A percentile compares a stretch with the other conserved stretches of the same genome.
These are phyloP conservation scores for Trypanosoma lewisi DNA, from an alignment of 208 protist genomes.

Conservation along the genomic window DNA sequence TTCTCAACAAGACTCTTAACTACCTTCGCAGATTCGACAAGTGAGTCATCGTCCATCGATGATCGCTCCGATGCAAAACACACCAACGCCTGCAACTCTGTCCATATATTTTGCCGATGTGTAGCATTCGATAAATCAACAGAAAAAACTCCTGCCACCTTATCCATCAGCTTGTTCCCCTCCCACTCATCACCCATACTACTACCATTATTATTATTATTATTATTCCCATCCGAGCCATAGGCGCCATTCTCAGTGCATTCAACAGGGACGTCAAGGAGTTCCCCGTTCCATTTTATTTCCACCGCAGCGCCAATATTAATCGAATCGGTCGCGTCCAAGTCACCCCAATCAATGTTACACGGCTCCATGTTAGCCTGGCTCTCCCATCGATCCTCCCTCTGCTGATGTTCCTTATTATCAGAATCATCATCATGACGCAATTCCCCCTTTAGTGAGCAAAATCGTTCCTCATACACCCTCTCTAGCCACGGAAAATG, in stretches of 20 bases:
- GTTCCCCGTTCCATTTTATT: constrained; percentile 20
- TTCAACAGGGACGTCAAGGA: not conserved
- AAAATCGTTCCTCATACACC: constrained; percentile 23
- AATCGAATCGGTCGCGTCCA: not conserved
- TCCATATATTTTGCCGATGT: constrained; percentile 44
- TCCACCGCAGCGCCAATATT: constrained; percentile 19
- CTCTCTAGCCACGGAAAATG: constrained; percentile 69
- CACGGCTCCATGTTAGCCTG: constrained; percentile 20
- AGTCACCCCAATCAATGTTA: constrained; percentile 73
- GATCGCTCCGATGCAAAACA: constrained; percentile 59
- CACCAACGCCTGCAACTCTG: constrained; percentile 39
- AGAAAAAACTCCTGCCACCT: constrained; percentile 32
- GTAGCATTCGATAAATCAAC: constrained; percentile 34
- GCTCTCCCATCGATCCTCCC: not conserved
- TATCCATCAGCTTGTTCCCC: constrained; percentile 19
- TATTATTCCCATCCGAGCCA: constrained; percentile 29
- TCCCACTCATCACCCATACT: constrained; percentile 18
- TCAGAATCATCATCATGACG: too few relatives aligned
- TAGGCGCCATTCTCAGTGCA: constrained; percentile 30
- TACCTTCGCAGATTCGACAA: constrained; percentile 2
- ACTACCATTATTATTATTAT: too few relatives aligned
- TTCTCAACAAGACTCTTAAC: constrained; percentile 16
- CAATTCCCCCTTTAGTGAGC: not conserved
- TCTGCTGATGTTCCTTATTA: not conserved
- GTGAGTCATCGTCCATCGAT: constrained; percentile 21